Conservation (phyloP, 495 filamentous ascomycete genomes). For the Cercophora samala region DNA sequence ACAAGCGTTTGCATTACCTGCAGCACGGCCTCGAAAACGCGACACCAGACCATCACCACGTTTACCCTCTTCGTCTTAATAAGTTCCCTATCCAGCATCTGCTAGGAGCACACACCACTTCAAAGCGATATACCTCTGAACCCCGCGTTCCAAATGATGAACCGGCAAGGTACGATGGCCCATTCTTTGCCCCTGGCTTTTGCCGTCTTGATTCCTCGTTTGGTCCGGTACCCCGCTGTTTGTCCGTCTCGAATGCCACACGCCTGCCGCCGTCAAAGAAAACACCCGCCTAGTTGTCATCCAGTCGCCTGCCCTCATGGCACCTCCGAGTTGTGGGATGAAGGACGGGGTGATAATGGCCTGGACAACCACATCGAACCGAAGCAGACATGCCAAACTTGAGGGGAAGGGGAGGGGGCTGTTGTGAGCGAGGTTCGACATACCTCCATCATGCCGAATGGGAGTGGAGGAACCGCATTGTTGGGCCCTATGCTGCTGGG, state of each 20-base stretch:
- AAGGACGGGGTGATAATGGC: neutral
- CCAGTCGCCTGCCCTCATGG: neutral
- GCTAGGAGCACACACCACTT: neutral
- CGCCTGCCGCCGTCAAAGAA: constrained; percentile 13
- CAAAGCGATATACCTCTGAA: neutral
- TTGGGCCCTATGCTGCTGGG: neutral
- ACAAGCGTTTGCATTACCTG: constrained; percentile 1
- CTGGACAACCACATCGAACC: neutral
- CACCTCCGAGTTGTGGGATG: neutral
- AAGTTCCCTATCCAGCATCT: neutral
- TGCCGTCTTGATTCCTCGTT: constrained; percentile 19
- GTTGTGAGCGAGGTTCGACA: neutral
- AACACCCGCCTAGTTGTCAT: neutral
- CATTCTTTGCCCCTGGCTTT: constrained; percentile 24
- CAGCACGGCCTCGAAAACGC: neutral
- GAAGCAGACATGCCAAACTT: neutral
- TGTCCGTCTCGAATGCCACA: constrained; percentile 30
- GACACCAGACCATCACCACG: neutral
- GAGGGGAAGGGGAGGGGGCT: neutral
- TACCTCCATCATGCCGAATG: neutral
- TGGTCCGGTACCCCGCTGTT: constrained; percentile 28
- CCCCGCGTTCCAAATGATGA: constrained; percentile 41
- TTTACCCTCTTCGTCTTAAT: neutral
- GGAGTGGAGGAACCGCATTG: neutral
- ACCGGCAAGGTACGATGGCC: constrained; percentile 53